Evolutionary conservation across 768 basidiomycete genomes (phyloP).

Genomic region (Nidularia pulvinata): DNA sequence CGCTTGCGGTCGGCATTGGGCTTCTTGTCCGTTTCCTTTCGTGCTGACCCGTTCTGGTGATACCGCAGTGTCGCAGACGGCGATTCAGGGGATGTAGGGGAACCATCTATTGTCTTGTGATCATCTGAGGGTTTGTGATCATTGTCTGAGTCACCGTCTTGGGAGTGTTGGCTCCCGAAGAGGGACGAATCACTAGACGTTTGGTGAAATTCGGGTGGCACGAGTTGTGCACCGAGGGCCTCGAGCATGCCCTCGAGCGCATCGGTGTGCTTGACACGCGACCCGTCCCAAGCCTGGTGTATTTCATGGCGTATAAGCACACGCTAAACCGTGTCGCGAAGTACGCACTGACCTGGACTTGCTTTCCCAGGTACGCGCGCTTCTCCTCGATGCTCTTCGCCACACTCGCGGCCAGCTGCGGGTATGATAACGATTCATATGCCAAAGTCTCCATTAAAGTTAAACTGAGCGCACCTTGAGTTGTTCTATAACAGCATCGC

Average conservation of each 20-base stretch:
- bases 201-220: constrained; percentile 79
- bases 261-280: constrained; percentile 57
- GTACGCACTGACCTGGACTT: constrained; percentile 52
- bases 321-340: no score
- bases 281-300: constrained; percentile 68
- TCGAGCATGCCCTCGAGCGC: constrained; percentile 74
- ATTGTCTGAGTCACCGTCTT: constrained; percentile 22
- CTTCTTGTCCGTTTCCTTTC: constrained; percentile 15
- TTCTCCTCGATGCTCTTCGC: constrained; percentile 78
- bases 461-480: constrained; percentile 48
- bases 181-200: constrained; percentile 66
- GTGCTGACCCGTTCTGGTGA: background rate
- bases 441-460: background rate
- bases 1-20: constrained; percentile 39
- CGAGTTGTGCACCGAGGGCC: constrained; percentile 66
- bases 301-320: constrained; percentile 1
- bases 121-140: background rate
- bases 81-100: constrained; percentile 21
- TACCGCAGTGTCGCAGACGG: constrained; percentile 27
- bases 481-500: constrained; percentile 73
- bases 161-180: constrained; percentile 77
- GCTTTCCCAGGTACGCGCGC: constrained; percentile 55
- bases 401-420: constrained; percentile 70
- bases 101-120: background rate
- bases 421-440: background rate